Conservation (phyloP, 1,284 basidiomycete species). For the Cutaneotrichosporon cutaneum region DNA sequence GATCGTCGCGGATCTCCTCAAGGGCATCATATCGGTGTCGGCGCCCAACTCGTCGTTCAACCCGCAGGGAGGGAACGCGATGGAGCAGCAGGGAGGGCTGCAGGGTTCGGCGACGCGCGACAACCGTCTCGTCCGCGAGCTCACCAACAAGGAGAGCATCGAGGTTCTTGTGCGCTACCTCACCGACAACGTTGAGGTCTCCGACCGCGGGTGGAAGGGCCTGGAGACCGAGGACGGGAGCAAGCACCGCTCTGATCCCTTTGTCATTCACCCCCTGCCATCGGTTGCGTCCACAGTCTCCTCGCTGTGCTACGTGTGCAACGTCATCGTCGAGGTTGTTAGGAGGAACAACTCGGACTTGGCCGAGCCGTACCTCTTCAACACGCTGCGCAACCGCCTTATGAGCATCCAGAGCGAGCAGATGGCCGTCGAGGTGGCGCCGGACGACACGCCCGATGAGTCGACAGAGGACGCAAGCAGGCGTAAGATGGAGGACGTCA, state of each 20-base stretch:
- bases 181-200: conserved; percentile 64
- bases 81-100: conserved; percentile 54
- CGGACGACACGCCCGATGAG: conserved; percentile 56
- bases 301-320: conserved; percentile 82
- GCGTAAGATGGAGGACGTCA: conserved; percentile 70
- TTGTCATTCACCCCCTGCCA: conserved; percentile 56
- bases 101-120: conserved; percentile 43
- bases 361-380: conserved; percentile 97
- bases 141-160: conserved; percentile 76
- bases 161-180: conserved; percentile 75
- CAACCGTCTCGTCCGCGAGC: conserved; percentile 84
- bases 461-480: conserved; percentile 68
- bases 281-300: conserved; percentile 77
- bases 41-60: conserved; percentile 65
- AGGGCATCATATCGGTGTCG: conserved; percentile 91
- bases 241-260: conserved; percentile 37
- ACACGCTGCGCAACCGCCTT: conserved; percentile 84
- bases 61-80: conserved; percentile 62
- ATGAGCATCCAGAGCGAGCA: conserved; percentile 62
- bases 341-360: conserved; percentile 99
- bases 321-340: conserved; percentile 92
- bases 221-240: conserved; percentile 24
- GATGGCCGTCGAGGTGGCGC: conserved; percentile 16
- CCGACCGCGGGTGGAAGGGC: conserved; percentile 36
- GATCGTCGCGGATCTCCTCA: conserved; percentile 87